Percentiles rank a stretch among this genome's conserved stretches.
phyloP scores from a whole-genome alignment of 2,329 filamentous ascomycete genomes.

The Penicillium sp. region DNA sequence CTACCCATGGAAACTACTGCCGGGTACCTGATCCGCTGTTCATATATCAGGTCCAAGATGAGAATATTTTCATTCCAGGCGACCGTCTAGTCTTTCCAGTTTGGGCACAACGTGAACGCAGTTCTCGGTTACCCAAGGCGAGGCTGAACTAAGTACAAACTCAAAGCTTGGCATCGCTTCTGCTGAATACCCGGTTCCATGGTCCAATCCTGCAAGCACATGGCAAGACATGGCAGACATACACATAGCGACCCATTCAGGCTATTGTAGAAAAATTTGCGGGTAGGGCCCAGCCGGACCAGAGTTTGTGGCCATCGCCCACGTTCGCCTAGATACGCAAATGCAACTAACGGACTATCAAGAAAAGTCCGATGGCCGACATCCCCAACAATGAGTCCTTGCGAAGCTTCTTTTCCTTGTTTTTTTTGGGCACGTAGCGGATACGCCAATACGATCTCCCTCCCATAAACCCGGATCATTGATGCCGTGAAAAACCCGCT shows the following conservation, averaged over 20 bases:
- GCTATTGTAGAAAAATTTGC: background rate
- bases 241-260: background rate
- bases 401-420: background rate
- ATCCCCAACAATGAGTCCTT: background rate
- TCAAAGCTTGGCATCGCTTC: conserved; percentile 17
- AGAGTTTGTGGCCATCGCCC: background rate
- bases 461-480: background rate
- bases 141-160: conserved; percentile 1
- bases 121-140: background rate
- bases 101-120: background rate
- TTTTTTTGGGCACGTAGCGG: no score
- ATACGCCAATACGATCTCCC: background rate
- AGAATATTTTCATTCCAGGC: conserved; percentile 3
- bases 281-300: background rate
- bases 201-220: background rate
- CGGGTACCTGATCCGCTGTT: conserved; percentile 6
- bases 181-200: conserved; percentile 4
- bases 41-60: conserved; percentile 10
- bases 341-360: background rate
- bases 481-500: conserved; percentile 3
- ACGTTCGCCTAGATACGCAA: no score
- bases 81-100: background rate
- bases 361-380: background rate
- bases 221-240: background rate
- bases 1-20: background rate